Evolutionary conservation across 2,329 filamentous ascomycete genomes (phyloP), one percentile per base, ranked within the genome.

Genomic region (Penicillium olsonii): DNA sequence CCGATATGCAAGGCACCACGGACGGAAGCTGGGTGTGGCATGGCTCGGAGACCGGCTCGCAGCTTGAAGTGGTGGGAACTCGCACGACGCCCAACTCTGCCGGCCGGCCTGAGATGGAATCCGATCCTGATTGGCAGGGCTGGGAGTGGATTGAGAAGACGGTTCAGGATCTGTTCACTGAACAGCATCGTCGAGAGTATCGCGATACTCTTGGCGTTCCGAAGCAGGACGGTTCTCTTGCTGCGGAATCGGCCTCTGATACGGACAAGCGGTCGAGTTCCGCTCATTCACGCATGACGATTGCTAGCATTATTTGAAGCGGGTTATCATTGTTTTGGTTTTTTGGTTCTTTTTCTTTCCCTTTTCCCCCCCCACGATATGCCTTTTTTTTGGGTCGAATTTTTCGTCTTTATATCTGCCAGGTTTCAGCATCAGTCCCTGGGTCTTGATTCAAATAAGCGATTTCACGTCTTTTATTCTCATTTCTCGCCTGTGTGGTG

Each of bases 1-100:
- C 87, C 0, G 94, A 97, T 70, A 78, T 95, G 62, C 92, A 97
- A 70, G 88, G 87, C 1, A 84, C 81, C n/a, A 78, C 80, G 0
- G 87, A 91, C 44, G 83, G 83, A 29, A 85, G 86, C 11, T 97
- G 92, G 92, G 82, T 92, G 4, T 96, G 92, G 92, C 73, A 81
- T 62, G 78, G 81, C 24, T 78, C 79, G 29, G 85, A 87, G 60
- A 76, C 68, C 3, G 72, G 68, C 9, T 69, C 67, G 48, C 72
- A 69, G 27, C 53, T 69, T 2, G 65, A 64, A n/a, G 54, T 53
- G 2, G 55, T 68, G 48, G 55, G 60, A 6, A 48, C 50, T 6
- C 48, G 51, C 14, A 50, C 47, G 22, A 59, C 55, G 15, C 39
- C 54, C 2, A 48, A 50, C 9, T 42, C 46, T 4, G 52, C 48